These are phyloP conservation scores for Talaromyces stipitatus DNA, from an alignment of 495 filamentous ascomycete genomes.

Conservation along the genomic window DNA sequence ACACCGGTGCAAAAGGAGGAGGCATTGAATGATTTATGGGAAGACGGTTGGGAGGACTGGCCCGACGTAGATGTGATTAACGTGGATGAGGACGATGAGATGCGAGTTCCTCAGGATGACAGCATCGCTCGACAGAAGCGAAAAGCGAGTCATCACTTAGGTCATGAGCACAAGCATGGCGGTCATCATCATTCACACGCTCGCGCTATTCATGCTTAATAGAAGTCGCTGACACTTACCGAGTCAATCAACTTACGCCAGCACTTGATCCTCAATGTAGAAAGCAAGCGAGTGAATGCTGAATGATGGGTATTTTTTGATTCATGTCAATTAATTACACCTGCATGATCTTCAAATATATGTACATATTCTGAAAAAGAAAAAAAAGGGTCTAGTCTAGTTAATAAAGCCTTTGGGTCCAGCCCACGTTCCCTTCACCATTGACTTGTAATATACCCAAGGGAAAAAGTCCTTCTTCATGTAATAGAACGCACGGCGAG, in stretches of 20 bases:
- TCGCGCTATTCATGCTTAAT: constrained; percentile 5
- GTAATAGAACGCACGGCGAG: constrained; percentile 51
- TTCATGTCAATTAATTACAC: not conserved
- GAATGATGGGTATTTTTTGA: not conserved
- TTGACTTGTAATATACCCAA: constrained; percentile 52
- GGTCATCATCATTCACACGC: constrained; percentile 31
- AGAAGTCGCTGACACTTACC: no score
- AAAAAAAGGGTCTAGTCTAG: constrained; percentile 2
- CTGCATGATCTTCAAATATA: not conserved
- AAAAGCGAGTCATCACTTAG: constrained; percentile 22
- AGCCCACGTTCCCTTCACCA: constrained; percentile 57
- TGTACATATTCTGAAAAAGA: not conserved
- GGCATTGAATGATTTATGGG: constrained; percentile 35
- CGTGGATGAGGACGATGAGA: constrained; percentile 25
- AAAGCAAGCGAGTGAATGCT: not conserved
- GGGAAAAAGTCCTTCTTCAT: constrained; percentile 70
- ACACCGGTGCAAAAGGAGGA: constrained; percentile 23
- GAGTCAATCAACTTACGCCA: no score
- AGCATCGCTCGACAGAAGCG: constrained; percentile 11
- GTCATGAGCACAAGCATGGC: constrained; percentile 25
- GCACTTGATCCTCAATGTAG: not conserved
- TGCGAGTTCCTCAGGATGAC: not conserved
- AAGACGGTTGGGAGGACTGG: constrained; percentile 54
- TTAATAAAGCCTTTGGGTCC: constrained; percentile 48
- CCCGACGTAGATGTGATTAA: constrained; percentile 27